These are phyloP conservation scores for Hirsutella minnesotensis DNA, from an alignment of 2,329 filamentous ascomycete species.

Conservation along the genomic window DNA sequence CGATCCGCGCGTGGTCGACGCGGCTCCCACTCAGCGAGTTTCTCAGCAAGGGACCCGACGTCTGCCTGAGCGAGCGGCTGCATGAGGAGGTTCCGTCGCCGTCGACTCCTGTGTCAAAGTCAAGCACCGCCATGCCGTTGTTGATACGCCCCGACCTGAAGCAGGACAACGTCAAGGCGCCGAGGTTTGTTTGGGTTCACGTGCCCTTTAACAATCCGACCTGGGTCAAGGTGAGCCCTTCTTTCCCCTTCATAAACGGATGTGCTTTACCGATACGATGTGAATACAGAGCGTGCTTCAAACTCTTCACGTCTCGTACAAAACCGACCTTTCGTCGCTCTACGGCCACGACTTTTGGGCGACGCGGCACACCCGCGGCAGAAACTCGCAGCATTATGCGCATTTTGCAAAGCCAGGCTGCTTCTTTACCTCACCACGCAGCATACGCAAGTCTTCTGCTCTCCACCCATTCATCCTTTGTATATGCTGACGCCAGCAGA, in stretches of 20 bases:
- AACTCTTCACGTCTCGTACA: constrained; percentile 25
- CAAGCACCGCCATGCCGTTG: constrained; percentile 12
- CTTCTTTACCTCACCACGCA: constrained; percentile 28
- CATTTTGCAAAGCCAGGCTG: constrained; percentile 37
- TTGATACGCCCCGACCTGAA: constrained; percentile 23
- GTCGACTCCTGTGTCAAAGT: not conserved
- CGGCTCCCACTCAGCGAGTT: constrained; percentile 41
- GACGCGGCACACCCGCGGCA: constrained; percentile 33
- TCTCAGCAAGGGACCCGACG: constrained; percentile 40
- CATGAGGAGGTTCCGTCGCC: constrained; percentile 24
- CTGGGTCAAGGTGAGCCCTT: constrained; percentile 40
- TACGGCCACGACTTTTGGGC: constrained; percentile 37
- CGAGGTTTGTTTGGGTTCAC: constrained; percentile 48
- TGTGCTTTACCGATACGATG: not conserved
- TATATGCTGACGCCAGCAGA: not conserved
- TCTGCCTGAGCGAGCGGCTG: constrained; percentile 42
- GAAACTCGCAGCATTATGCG: constrained; percentile 36
- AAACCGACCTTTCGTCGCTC: constrained; percentile 24
- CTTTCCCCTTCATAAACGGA: too few relatives aligned
- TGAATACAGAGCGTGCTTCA: constrained; percentile 32
- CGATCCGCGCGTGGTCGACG: constrained; percentile 38
- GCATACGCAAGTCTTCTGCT: constrained; percentile 18
- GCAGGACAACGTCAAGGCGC: constrained; percentile 21
- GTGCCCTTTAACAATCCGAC: constrained; percentile 43
- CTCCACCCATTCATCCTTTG: not conserved